Conservation (phyloP, 352 stramenopile species). For the Phytophthora syringae region DNA sequence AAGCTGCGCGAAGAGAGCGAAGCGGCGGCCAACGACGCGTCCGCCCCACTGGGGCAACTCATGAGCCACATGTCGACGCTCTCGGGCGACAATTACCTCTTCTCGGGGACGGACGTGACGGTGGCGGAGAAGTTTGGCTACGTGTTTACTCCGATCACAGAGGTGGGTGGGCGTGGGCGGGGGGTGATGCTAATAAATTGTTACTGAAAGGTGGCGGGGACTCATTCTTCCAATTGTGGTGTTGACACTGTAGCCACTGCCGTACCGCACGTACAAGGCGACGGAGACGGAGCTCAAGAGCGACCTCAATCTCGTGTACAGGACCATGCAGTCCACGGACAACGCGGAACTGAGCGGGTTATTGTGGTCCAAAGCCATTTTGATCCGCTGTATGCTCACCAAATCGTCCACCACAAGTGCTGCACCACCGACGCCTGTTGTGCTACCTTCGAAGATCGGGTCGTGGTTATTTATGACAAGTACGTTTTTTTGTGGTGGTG, state of each 20-base stretch:
- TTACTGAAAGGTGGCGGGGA: no score
- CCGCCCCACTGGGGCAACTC: constrained; percentile 52
- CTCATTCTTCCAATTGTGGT: background rate
- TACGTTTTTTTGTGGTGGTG: constrained; percentile 34
- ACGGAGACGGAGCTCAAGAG: constrained; percentile 58
- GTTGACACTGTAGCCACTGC: constrained; percentile 44
- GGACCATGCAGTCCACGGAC: constrained; percentile 62
- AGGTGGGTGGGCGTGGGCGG: constrained; percentile 40
- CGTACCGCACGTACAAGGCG: constrained; percentile 63
- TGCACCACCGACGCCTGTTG: constrained; percentile 17
- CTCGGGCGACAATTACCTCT: constrained; percentile 66
- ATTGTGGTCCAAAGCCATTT: constrained; percentile 78
- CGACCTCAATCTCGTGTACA: constrained; percentile 66
- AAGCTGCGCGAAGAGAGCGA: constrained; percentile 63
- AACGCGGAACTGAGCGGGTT: constrained; percentile 58
- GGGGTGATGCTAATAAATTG: no score
- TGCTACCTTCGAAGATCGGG: constrained; percentile 65
- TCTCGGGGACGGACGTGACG: constrained; percentile 44
- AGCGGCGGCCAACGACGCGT: constrained; percentile 22
- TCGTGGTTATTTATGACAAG: constrained; percentile 83
- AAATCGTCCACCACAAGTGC: constrained; percentile 17
- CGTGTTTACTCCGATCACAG: constrained; percentile 79
- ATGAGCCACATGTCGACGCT: constrained; percentile 79
- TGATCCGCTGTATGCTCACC: constrained; percentile 59
- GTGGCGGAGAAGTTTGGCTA: constrained; percentile 79